A percentile compares a stretch with the other conserved stretches of the same genome.
phyloP scores from a whole-genome alignment of 192 early-diverging fungal species.

The Backusella liffmaniae region DNA sequence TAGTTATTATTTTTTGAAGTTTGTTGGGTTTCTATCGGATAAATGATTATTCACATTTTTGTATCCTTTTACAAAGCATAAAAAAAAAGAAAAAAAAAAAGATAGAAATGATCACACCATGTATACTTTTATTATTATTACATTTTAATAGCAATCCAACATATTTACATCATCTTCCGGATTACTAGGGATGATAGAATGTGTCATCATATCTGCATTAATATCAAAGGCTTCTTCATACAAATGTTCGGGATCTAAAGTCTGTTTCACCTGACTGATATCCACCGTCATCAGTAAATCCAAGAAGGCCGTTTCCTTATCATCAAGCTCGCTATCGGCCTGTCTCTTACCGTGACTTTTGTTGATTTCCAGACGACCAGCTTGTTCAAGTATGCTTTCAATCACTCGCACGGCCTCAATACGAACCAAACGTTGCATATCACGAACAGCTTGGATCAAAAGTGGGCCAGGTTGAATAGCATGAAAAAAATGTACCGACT shows the following conservation, averaged over 20 bases:
- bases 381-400: conserved; percentile 12
- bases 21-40: not conserved
- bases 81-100: not conserved
- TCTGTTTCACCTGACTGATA: conserved; percentile 42
- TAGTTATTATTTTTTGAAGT: not conserved
- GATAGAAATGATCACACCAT: not conserved
- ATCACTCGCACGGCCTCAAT: conserved; percentile 20
- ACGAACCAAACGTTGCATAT: conserved; percentile 27
- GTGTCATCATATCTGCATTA: conserved; percentile 41
- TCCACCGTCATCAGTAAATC: conserved; percentile 32
- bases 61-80: not conserved
- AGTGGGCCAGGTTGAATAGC: not conserved
- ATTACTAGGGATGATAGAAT: conserved; percentile 31
- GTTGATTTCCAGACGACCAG: not conserved
- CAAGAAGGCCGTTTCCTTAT: conserved; percentile 32
- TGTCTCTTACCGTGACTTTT: not conserved
- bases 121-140: not conserved
- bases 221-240: conserved; percentile 54
- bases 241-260: conserved; percentile 47
- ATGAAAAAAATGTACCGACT: not conserved
- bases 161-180: conserved; percentile 22
- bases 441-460: not conserved
- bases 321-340: not conserved
- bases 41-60: not conserved
- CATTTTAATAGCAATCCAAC: conserved; percentile 29